These are phyloP conservation scores for Lactarius vividus DNA, from an alignment of 768 basidiomycete genomes.

Conservation along the genomic window DNA sequence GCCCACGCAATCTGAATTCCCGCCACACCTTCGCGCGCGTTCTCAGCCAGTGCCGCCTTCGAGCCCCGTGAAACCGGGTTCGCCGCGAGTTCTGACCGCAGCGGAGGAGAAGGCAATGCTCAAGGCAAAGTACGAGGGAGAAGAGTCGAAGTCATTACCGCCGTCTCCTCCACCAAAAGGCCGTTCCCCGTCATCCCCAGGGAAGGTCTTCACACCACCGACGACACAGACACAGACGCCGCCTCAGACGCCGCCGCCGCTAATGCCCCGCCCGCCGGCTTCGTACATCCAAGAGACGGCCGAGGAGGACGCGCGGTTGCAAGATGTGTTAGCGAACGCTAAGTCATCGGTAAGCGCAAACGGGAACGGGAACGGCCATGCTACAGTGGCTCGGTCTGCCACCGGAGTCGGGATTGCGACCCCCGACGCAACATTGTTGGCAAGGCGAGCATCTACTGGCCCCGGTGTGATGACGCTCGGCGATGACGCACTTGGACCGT, in stretches of 20 bases:
- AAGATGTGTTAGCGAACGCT: conserved; percentile 34
- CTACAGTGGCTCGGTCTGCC: background rate
- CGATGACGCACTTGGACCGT: conserved; percentile 28
- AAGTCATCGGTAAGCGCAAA: conserved; percentile 4
- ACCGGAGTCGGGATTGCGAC: background rate
- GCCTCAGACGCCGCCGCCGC: conserved; percentile 56
- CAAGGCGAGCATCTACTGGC: conserved; percentile 16
- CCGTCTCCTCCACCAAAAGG: conserved; percentile 24
- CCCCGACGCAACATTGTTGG: background rate
- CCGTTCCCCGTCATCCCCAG: background rate
- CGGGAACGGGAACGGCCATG: background rate
- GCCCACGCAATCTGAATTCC: conserved; percentile 25
- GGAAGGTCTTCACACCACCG: background rate
- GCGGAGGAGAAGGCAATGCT: conserved; percentile 78
- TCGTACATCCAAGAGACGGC: conserved; percentile 83
- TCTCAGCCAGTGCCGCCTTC: conserved; percentile 36
- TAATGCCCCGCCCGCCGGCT: conserved; percentile 71
- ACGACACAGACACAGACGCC: conserved; percentile 11
- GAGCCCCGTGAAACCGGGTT: conserved; percentile 28
- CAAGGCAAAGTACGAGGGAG: conserved; percentile 58
- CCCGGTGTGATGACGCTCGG: conserved; percentile 24
- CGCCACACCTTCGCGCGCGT: conserved; percentile 33
- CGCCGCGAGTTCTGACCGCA: conserved; percentile 49
- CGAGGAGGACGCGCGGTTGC: conserved; percentile 64
- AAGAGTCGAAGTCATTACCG: conserved; percentile 37